Evolutionary conservation across 2,329 filamentous ascomycete species (phyloP).

Genomic region (Fusarium bulbicola): DNA sequence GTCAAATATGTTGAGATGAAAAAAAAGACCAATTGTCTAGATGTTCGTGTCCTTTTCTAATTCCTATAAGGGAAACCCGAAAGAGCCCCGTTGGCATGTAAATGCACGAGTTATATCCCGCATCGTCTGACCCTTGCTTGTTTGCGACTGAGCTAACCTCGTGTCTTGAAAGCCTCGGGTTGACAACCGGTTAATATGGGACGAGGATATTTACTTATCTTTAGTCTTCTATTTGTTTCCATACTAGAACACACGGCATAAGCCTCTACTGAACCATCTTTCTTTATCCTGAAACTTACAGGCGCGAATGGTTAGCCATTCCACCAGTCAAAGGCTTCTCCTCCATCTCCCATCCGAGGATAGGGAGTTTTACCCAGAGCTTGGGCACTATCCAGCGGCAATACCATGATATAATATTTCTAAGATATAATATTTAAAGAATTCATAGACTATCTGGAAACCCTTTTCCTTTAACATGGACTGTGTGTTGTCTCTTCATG

Average conservation of each 20-base stretch:
- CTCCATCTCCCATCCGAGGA: no score
- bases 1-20: constrained; percentile 22
- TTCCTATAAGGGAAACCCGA: constrained; percentile 17
- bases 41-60: constrained; percentile 7
- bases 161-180: neutral
- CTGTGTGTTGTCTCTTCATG: no score
- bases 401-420: no score
- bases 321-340: neutral
- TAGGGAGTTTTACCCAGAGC: neutral
- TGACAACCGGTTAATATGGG: constrained; percentile 11
- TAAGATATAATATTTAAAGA: neutral
- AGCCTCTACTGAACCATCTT: neutral
- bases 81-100: constrained; percentile 3
- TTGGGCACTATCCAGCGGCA: no score
- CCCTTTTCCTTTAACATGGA: neutral
- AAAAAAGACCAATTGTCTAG: constrained; percentile 15
- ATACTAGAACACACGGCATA: fast-evolving
- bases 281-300: neutral
- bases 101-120: constrained; percentile 28
- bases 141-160: constrained; percentile 21
- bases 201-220: neutral
- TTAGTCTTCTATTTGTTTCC: neutral
- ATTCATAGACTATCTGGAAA: fast-evolving
- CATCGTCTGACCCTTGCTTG: constrained; percentile 21
- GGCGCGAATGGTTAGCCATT: neutral